phyloP scores from a whole-genome alignment of 495 filamentous ascomycete genomes.

The Endocarpon pusillum region DNA sequence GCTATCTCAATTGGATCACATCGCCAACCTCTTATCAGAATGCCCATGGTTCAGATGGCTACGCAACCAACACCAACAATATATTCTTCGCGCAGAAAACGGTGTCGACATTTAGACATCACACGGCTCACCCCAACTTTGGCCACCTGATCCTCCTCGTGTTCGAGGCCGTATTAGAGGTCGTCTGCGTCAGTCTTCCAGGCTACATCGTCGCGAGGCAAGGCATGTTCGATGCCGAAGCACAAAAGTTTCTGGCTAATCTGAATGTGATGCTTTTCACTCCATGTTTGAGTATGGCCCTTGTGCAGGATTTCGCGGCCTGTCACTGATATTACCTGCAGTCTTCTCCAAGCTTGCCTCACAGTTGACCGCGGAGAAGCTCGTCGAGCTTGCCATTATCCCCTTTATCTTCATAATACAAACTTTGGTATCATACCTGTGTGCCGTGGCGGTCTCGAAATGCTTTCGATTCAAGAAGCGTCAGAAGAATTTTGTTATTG shows the following conservation, averaged over 20 bases:
- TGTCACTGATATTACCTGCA: slow-evolving; percentile 16
- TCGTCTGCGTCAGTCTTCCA: slow-evolving; percentile 84
- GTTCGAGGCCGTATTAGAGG: slow-evolving; percentile 90
- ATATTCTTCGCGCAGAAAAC: slow-evolving; percentile 15
- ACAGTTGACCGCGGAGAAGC: slow-evolving; percentile 78
- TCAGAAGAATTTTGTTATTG: slow-evolving; percentile 80
- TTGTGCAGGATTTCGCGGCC: background rate
- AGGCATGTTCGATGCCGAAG: slow-evolving; percentile 85
- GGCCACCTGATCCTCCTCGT: slow-evolving; percentile 68
- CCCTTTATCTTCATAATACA: slow-evolving; percentile 83
- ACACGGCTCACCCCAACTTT: slow-evolving; percentile 46
- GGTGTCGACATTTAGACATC: slow-evolving; percentile 12
- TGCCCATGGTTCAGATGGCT: slow-evolving; percentile 21
- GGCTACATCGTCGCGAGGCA: slow-evolving; percentile 84
- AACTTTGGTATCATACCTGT: slow-evolving; percentile 64
- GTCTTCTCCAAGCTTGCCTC: slow-evolving; percentile 97
- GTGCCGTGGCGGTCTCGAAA: slow-evolving; percentile 50
- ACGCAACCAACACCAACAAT: slow-evolving; percentile 17
- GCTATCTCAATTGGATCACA: too few relatives aligned
- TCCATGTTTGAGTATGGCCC: slow-evolving; percentile 72
- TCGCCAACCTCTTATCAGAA: slow-evolving; percentile 49
- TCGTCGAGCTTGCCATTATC: slow-evolving; percentile 80
- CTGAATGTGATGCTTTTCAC: slow-evolving; percentile 90
- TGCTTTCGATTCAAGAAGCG: slow-evolving; percentile 67
- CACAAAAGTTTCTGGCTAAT: slow-evolving; percentile 90